These are phyloP conservation scores for Pleomassaria siparia DNA, from an alignment of 2,329 filamentous ascomycete species.

Conservation along the genomic window DNA sequence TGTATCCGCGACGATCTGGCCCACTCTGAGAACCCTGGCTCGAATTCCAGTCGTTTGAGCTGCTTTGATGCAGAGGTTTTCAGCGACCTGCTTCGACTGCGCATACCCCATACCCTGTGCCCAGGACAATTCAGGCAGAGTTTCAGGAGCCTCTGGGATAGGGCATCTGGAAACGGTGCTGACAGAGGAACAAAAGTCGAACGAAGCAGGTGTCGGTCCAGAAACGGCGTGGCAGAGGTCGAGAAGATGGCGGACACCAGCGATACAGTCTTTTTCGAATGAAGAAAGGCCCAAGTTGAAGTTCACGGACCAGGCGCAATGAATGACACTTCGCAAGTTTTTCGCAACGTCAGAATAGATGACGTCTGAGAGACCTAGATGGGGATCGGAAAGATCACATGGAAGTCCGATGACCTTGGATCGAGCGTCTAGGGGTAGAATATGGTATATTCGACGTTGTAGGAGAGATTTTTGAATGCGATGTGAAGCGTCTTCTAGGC, in stretches of 20 bases:
- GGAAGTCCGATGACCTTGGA: conserved; percentile 41
- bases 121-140: conserved; percentile 36
- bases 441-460: conserved; percentile 41
- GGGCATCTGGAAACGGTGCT: conserved; percentile 47
- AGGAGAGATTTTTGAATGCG: conserved; percentile 42
- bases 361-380: conserved; percentile 43
- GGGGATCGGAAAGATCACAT: conserved; percentile 41
- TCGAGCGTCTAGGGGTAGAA: conserved; percentile 19
- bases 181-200: conserved; percentile 52
- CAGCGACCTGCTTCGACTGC: conserved; percentile 52
- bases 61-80: conserved; percentile 42
- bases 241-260: conserved; percentile 50
- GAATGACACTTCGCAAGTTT: conserved; percentile 48
- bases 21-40: conserved; percentile 33
- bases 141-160: conserved; percentile 13
- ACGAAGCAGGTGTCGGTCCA: conserved; percentile 38
- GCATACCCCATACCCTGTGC: conserved; percentile 52
- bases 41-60: conserved; percentile 19
- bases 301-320: conserved; percentile 59
- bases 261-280: conserved; percentile 53
- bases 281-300: conserved; percentile 55
- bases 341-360: conserved; percentile 14
- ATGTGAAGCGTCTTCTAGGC: conserved; percentile 31
- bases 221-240: conserved; percentile 38
- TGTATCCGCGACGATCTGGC: conserved; percentile 53